Percentiles rank a stretch among this genome's conserved stretches.
These are phyloP conservation scores for Phytophthora syringae DNA, from an alignment of 352 stramenopile genomes.

Conservation along the genomic window DNA sequence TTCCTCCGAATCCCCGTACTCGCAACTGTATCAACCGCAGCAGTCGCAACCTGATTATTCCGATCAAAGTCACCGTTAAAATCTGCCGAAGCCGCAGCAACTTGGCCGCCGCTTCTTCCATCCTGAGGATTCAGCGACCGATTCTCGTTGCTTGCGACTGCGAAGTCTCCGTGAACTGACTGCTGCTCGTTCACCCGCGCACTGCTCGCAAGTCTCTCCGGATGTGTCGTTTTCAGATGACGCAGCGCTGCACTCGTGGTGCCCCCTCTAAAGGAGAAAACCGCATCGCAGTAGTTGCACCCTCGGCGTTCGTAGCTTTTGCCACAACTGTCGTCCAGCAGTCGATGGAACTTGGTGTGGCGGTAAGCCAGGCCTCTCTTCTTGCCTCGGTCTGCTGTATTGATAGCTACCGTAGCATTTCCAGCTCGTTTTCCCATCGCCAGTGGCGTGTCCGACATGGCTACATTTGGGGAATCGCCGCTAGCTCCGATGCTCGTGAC, in stretches of 20 bases:
- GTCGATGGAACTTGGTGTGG: slow-evolving; percentile 41
- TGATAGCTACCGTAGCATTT: too few relatives aligned
- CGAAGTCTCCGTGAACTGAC: not conserved
- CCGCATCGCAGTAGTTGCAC: slow-evolving; percentile 51
- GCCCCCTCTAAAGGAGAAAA: slow-evolving; percentile 61
- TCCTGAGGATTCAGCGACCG: not conserved
- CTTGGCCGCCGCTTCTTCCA: not conserved
- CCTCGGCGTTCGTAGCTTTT: slow-evolving; percentile 46
- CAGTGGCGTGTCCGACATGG: slow-evolving; percentile 3
- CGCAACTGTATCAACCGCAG: not conserved
- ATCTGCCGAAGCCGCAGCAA: not conserved
- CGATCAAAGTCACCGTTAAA: not conserved
- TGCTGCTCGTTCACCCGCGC: not conserved
- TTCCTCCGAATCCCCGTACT: not conserved
- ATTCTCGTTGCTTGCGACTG: not conserved
- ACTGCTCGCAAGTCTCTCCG: slow-evolving; percentile 17
- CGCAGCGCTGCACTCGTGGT: slow-evolving; percentile 61
- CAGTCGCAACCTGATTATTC: not conserved
- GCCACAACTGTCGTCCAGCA: slow-evolving; percentile 32
- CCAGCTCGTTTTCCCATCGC: too few relatives aligned
- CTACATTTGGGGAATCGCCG: slow-evolving; percentile 4
- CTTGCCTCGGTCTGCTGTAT: slow-evolving; percentile 23
- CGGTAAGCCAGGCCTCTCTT: slow-evolving; percentile 45
- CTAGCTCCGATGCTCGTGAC: not conserved
- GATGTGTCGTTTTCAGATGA: slow-evolving; percentile 53